Base-by-base conservation (phyloP, 306 rosid genomes). In the Corylus avellana region DNA sequence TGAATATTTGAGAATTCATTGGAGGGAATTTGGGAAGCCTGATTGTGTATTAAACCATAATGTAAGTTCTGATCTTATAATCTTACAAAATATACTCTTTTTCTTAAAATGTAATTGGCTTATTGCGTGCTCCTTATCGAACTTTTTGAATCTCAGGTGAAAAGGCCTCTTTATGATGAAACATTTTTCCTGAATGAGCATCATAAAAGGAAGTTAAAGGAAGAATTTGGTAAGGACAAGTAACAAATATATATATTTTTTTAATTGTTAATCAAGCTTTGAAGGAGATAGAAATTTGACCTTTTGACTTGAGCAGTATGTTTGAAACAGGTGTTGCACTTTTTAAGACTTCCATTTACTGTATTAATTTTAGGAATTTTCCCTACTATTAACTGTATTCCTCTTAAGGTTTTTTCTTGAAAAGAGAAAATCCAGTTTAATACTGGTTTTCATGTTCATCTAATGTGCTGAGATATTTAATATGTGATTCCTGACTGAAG, bases 121-220 rank as follows among this genome's bases (percentile, higher is more conserved):
- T 48, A 67, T 70, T 74, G 77, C 70, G 55, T 48, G 71, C 66
- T 84, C 76, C 77, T 77, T 77, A 90, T 72, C 62, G 8, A 67
- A 50, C 42, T 39, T 57, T 84, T 84, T 82, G 77, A 42, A 70
- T 87, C 72, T 70, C 85, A 93, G 99, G 90, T 86, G 76, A 85
- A 87, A 12, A 78, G 75, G 85, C 92, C 92, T 82, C 93, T 95
- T 76, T 91, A 76, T 86, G 98, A 86, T 48, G 98, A 87, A 85
- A 87, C 80, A 74, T 46, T 88, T 54, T 95, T 81, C 89, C 90
- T 95, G 74, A 90, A 89, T 79, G 82, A 58, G 80, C 85, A 84
- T 87, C 99, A 95, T 75, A 95, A 90, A 82, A 82, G 78, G 76
- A 89, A 84, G 86, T 69, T 95, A 86, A 95, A 93, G 92, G 92